phyloP scores from a whole-genome alignment of 2,329 filamentous ascomycete species.

The Diaporthe sp. region DNA sequence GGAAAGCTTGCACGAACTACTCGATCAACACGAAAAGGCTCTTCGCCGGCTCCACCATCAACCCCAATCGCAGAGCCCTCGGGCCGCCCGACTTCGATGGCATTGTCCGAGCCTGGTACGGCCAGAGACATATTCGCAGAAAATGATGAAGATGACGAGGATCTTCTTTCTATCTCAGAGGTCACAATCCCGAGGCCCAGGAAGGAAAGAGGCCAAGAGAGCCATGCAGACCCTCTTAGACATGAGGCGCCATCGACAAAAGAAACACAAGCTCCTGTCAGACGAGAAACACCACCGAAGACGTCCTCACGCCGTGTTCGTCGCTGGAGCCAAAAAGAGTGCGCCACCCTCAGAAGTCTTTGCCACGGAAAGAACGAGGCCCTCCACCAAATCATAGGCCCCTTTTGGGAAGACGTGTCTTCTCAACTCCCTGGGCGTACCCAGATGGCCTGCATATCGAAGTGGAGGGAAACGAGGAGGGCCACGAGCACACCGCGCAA shows the following conservation, averaged over 20 bases:
- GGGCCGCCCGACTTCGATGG: not conserved
- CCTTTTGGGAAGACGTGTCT: not conserved
- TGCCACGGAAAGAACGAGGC: not conserved
- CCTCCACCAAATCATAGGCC: fast-evolving
- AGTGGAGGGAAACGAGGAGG: not conserved
- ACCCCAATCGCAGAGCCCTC: not conserved
- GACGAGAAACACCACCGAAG: fast-evolving
- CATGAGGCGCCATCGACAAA: no score
- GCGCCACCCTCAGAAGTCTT: not conserved
- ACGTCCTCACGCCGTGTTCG: no score
- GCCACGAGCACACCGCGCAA: not conserved
- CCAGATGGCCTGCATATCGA: not conserved
- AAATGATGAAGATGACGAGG: not conserved
- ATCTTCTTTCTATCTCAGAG: not conserved
- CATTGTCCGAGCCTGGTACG: not conserved
- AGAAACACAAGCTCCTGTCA: no score
- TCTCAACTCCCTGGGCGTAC: not conserved
- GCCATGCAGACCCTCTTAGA: fast-evolving
- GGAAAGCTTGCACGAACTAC: not conserved
- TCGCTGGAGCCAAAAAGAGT: not conserved
- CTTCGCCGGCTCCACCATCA: not conserved
- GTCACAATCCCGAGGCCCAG: not conserved
- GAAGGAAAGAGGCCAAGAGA: fast-evolving
- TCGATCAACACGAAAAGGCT: not conserved
- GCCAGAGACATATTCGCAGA: not conserved